These are phyloP conservation scores for Plantago ovata DNA, from an alignment of 257 asterid species.

Conservation along the genomic window DNA sequence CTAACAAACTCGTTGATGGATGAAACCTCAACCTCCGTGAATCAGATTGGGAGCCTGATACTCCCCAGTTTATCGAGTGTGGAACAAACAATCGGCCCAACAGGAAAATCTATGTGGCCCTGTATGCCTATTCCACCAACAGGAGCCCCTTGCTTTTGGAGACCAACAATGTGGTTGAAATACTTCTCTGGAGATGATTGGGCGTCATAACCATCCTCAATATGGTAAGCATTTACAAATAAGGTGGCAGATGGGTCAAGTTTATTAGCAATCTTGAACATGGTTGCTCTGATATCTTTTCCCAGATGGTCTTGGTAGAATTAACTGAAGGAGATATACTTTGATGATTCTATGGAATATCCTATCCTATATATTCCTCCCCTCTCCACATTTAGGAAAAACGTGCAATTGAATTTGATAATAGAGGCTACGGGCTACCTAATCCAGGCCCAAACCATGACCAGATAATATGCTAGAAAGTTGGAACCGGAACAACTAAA, in stretches of 20 bases:
- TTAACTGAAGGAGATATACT: too few species aligned
- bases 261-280: conserved; percentile 74
- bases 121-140: conserved; percentile 94
- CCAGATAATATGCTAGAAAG: too few species aligned
- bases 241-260: conserved; percentile 63
- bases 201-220: conserved; percentile 69
- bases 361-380: too few species aligned
- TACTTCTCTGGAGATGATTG: conserved; percentile 72
- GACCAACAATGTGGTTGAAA: conserved; percentile 61
- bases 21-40: conserved; percentile 82
- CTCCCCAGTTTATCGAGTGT: conserved; percentile 66
- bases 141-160: conserved; percentile 74
- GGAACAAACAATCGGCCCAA: conserved; percentile 70
- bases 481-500: too few species aligned
- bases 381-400: too few species aligned
- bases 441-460: too few species aligned
- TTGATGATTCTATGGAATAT: too few species aligned
- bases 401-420: too few species aligned
- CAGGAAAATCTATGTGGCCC: conserved; percentile 75
- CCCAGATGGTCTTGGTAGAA: conserved; percentile 80
- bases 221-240: conserved; percentile 75
- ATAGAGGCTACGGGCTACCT: too few species aligned
- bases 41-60: conserved; percentile 88
- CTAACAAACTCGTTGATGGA: conserved; percentile 62
- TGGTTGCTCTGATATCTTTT: conserved; percentile 46